Evolutionary conservation across 441 rosid species (phyloP).

Genomic region (Euphorbia neoarborescens): DNA sequence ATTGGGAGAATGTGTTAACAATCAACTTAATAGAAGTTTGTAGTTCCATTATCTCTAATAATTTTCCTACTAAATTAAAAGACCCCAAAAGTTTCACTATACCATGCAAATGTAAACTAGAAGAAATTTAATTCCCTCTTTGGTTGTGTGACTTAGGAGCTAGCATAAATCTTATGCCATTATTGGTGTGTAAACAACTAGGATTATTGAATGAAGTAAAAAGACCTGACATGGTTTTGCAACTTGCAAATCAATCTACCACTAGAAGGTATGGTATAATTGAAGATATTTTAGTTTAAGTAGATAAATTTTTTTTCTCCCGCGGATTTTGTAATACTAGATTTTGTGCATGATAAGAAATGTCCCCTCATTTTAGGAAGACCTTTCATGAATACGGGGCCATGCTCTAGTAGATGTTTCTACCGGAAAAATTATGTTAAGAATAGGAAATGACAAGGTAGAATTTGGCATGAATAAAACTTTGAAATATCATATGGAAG

Average conservation of each 20-base stretch:
- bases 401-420: background rate
- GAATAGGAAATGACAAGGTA: background rate
- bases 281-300: no score
- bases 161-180: background rate
- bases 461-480: background rate
- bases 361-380: background rate
- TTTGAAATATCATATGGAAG: background rate
- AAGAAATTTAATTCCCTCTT: background rate
- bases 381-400: background rate
- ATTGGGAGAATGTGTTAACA: no score
- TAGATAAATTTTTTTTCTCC: background rate
- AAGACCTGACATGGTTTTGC: background rate
- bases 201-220: no score
- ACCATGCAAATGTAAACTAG: no score
- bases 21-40: no score
- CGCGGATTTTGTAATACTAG: background rate
- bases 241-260: background rate
- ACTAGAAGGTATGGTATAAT: background rate
- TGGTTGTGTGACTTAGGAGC: background rate
- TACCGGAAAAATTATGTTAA: background rate
- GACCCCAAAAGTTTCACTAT: no score
- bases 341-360: no score
- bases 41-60: no score
- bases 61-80: no score
- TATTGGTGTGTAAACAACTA: no score